Percentiles rank a stretch among this genome's conserved stretches.
phyloP scores from a whole-genome alignment of 2,329 filamentous ascomycete genomes.

The Claviceps purpurea region DNA sequence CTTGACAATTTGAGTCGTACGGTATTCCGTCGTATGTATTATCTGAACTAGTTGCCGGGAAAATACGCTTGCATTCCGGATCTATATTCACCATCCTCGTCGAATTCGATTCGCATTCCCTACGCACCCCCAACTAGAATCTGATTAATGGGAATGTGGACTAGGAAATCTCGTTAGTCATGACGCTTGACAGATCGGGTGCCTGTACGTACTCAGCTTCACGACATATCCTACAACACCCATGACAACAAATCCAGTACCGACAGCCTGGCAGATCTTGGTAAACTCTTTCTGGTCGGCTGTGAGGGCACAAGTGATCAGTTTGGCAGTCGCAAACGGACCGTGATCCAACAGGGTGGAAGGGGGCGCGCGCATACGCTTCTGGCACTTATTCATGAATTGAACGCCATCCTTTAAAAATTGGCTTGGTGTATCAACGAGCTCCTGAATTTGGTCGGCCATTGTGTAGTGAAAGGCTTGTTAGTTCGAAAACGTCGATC shows the following conservation, averaged over 20 bases:
- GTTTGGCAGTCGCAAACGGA: neutral
- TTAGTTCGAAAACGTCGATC: neutral
- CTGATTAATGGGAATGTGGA: constrained; percentile 59
- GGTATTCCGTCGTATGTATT: neutral
- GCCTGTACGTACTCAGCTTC: constrained; percentile 44
- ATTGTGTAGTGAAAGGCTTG: constrained; percentile 24
- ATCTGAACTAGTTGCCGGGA: neutral
- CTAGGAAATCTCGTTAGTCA: constrained; percentile 19
- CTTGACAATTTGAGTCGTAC: neutral
- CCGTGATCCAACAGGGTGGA: neutral
- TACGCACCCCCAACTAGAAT: constrained; percentile 55
- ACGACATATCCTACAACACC: constrained; percentile 57
- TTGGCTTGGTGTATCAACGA: constrained; percentile 55
- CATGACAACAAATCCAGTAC: constrained; percentile 58
- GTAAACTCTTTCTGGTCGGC: constrained; percentile 31
- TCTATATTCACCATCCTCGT: neutral
- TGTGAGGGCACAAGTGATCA: constrained; percentile 8
- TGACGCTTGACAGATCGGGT: neutral
- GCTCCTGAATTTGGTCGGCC: constrained; percentile 56
- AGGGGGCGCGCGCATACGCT: constrained; percentile 37
- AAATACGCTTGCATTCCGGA: neutral
- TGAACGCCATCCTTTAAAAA: constrained; percentile 49
- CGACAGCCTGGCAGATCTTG: constrained; percentile 44
- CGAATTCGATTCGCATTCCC: constrained; percentile 7
- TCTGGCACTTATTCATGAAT: constrained; percentile 49